Evolutionary conservation across 345 rosid genomes (phyloP).

Genomic region (Citrus unshiu): DNA sequence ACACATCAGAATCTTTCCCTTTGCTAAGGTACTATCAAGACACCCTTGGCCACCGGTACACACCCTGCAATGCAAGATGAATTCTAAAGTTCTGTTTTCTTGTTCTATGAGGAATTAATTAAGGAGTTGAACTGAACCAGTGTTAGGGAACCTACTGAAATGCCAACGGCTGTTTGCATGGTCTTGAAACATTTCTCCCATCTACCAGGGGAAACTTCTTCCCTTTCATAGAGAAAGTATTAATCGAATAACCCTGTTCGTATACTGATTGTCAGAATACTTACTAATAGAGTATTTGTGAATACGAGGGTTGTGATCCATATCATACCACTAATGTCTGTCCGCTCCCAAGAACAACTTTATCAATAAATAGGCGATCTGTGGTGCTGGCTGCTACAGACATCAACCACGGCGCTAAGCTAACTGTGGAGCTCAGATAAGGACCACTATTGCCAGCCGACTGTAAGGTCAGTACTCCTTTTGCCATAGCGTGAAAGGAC

Average conservation of each 20-base stretch:
- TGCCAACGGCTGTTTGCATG: too few species aligned
- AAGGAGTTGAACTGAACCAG: too few species aligned
- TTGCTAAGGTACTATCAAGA: slow-evolving; percentile 24
- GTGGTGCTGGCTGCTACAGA: slow-evolving; percentile 48
- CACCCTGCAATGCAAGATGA: slow-evolving; percentile 19
- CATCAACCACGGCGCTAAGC: slow-evolving; percentile 47
- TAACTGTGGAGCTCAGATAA: accelerated
- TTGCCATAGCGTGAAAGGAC: slow-evolving; percentile 45
- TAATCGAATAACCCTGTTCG: slow-evolving; percentile 36
- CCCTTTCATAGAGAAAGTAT: slow-evolving; percentile 23
- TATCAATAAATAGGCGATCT: slow-evolving; percentile 30
- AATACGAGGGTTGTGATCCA: background rate
- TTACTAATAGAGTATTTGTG: background rate
- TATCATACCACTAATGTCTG: slow-evolving; percentile 36
- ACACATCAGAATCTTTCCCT: slow-evolving; percentile 40
- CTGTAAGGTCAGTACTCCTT: slow-evolving; percentile 41
- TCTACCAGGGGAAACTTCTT: slow-evolving; percentile 25
- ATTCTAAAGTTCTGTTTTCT: background rate
- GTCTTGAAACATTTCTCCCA: slow-evolving; percentile 1
- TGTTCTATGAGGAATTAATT: too few species aligned
- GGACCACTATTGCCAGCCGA: slow-evolving; percentile 40
- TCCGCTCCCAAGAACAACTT: slow-evolving; percentile 38
- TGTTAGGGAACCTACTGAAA: too few species aligned
- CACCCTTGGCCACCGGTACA: slow-evolving; percentile 17
- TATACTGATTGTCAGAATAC: background rate